phyloP scores from a whole-genome alignment of 202 grass and related monocot genomes.

The Musa balbisiana region DNA sequence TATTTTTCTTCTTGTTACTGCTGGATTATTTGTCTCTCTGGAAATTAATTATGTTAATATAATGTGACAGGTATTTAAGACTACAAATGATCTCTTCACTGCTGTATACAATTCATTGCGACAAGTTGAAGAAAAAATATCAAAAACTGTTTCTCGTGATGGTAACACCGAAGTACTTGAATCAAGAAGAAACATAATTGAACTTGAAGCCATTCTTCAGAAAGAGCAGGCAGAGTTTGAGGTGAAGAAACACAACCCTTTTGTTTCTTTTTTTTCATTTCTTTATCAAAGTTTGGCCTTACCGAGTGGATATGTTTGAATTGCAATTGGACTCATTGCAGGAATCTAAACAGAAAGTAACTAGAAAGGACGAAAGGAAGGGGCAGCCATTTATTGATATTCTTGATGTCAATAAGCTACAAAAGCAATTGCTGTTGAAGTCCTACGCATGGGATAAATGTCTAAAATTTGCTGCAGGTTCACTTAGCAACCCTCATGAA shows the following conservation, averaged over 20 bases:
- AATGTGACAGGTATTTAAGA: conserved; percentile 55
- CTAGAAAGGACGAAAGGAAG: conserved; percentile 56
- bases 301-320: neutral
- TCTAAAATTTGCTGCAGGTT: conserved; percentile 52
- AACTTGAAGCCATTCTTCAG: conserved; percentile 70
- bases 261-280: conserved; percentile 21
- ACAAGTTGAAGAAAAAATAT: conserved; percentile 52
- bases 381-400: conserved; percentile 66
- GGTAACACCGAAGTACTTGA: conserved; percentile 68
- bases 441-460: conserved; percentile 91
- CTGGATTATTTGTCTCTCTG: conserved; percentile 22
- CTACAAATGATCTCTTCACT: conserved; percentile 61
- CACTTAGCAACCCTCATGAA: conserved; percentile 47
- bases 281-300: conserved; percentile 24
- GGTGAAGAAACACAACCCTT: conserved; percentile 28
- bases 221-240: conserved; percentile 65
- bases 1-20: conserved; percentile 15
- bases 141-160: conserved; percentile 66
- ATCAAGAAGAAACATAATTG: conserved; percentile 58
- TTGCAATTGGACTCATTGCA: conserved; percentile 35
- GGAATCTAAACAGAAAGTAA: conserved; percentile 60
- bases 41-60: conserved; percentile 26
- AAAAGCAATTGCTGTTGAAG: conserved; percentile 59
- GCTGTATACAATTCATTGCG: conserved; percentile 63
- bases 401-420: conserved; percentile 89